phyloP scores from a whole-genome alignment of 352 stramenopile genomes.

The Phytophthora melonis region DNA sequence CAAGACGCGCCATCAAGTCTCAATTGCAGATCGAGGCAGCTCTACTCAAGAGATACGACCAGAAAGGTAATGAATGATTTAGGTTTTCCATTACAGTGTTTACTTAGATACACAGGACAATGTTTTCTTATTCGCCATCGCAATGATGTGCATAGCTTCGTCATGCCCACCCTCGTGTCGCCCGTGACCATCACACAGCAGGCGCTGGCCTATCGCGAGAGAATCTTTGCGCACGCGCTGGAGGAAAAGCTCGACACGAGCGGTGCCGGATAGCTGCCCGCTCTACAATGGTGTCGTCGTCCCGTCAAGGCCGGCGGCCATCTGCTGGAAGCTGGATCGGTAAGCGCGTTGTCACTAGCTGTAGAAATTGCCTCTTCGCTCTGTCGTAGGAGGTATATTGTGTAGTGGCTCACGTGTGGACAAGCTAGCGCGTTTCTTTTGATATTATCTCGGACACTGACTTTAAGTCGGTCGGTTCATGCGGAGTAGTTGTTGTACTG shows the following conservation, averaged over 20 bases:
- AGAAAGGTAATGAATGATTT: too few species aligned
- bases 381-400: constrained; percentile 17
- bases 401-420: constrained; percentile 20
- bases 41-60: not conserved
- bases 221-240: constrained; percentile 93
- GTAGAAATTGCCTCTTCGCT: not conserved
- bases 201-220: constrained; percentile 96
- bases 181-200: constrained; percentile 96
- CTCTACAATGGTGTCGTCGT: constrained; percentile 93
- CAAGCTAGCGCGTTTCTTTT: constrained; percentile 52
- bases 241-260: too few species aligned
- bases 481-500: too few species aligned
- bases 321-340: constrained; percentile 89
- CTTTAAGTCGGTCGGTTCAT: constrained; percentile 10
- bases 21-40: not conserved
- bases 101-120: too few species aligned
- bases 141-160: constrained; percentile 91
- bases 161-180: constrained; percentile 99
- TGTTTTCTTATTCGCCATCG: too few species aligned
- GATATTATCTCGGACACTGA: constrained; percentile 74
- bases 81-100: too few species aligned
- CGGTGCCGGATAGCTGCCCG: constrained; percentile 72
- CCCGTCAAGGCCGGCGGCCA: constrained; percentile 77
- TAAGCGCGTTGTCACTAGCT: constrained; percentile 3
- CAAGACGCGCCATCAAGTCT: not conserved